Evolutionary conservation across 2,329 filamentous ascomycete species (phyloP).

Genomic region (Dothistroma pini): DNA sequence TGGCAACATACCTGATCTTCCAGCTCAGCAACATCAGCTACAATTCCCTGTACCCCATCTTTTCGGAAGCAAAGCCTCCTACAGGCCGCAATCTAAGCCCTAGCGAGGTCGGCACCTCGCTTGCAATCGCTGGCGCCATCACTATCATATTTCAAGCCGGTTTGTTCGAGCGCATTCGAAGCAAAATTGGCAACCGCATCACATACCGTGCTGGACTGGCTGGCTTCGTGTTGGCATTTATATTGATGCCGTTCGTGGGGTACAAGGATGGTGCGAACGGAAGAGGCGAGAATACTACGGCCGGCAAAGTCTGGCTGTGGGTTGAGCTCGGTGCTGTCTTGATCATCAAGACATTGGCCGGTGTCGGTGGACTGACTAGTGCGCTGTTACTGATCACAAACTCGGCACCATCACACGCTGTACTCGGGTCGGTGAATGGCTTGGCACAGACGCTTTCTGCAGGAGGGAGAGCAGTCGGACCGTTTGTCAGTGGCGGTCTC

Average conservation of each 20-base stretch:
- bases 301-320: constrained; percentile 68
- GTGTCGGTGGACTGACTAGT: constrained; percentile 84
- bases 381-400: constrained; percentile 91
- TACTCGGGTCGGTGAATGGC: constrained; percentile 86
- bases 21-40: constrained; percentile 92
- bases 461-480: constrained; percentile 80
- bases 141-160: constrained; percentile 90
- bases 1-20: constrained; percentile 86
- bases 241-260: constrained; percentile 85
- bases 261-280: constrained; percentile 59
- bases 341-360: constrained; percentile 83
- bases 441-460: constrained; percentile 92
- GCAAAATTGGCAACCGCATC: constrained; percentile 76
- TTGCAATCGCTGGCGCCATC: constrained; percentile 77
- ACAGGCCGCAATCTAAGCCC: constrained; percentile 73
- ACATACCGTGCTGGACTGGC: constrained; percentile 77
- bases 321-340: constrained; percentile 75
- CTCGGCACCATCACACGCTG: constrained; percentile 78
- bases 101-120: constrained; percentile 75
- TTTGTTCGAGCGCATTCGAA: constrained; percentile 73
- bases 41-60: constrained; percentile 93
- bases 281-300: constrained; percentile 47
- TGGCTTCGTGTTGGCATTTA: constrained; percentile 76
- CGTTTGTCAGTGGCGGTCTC: constrained; percentile 80
- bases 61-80: constrained; percentile 70